Percentiles rank a stretch among this genome's conserved stretches.
These are phyloP conservation scores for Komagataella mondaviorum DNA, from an alignment of 805 yeast genomes.

Conservation along the genomic window DNA sequence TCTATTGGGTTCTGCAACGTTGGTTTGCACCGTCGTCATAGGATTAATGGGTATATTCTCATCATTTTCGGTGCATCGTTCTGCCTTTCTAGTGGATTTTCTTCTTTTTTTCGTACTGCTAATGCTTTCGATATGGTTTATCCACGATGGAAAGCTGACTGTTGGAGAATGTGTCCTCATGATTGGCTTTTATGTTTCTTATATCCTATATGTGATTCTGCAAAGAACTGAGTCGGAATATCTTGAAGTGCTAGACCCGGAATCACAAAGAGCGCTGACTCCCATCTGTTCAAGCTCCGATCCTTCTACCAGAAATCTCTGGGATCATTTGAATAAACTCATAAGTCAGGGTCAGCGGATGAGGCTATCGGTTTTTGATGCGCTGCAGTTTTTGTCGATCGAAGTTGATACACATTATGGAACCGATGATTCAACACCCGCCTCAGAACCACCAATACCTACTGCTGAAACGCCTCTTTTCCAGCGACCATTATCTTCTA, in stretches of 20 bases:
- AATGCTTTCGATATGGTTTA: constrained; percentile 31
- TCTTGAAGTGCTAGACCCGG: neutral
- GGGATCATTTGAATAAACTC: constrained; percentile 1
- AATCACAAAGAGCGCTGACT: neutral
- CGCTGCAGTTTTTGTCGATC: constrained; percentile 9
- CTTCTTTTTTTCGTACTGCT: constrained; percentile 40
- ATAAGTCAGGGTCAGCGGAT: constrained; percentile 1
- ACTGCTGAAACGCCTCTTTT: neutral
- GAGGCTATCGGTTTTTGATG: constrained; percentile 17
- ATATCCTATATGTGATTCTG: constrained; percentile 23
- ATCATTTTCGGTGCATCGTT: constrained; percentile 35
- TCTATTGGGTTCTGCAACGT: constrained; percentile 38
- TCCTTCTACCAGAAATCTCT: neutral
- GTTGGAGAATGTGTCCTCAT: constrained; percentile 43
- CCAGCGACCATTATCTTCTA: neutral
- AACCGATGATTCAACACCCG: neutral
- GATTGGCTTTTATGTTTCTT: constrained; percentile 40
- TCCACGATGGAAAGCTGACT: constrained; percentile 41
- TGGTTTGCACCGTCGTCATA: constrained; percentile 35
- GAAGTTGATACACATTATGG: neutral
- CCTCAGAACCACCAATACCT: neutral
- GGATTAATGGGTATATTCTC: constrained; percentile 32
- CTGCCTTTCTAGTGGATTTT: constrained; percentile 47
- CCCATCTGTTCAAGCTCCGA: neutral
- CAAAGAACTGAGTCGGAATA: neutral